Conservation (phyloP, 1,139 yeast genomes). For the Kodamaea fungicola region DNA sequence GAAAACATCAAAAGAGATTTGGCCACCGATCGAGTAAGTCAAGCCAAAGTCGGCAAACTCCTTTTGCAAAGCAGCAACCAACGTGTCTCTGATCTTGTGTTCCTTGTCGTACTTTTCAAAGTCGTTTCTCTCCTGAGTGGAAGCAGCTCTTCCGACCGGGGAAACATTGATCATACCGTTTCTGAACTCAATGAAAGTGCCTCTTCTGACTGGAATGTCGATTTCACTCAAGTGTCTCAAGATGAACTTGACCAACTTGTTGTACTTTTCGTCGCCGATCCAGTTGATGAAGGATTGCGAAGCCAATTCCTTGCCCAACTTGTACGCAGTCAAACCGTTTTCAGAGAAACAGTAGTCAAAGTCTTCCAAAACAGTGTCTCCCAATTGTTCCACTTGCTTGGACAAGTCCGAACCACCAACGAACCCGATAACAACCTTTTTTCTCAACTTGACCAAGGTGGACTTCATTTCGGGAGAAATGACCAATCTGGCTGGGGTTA, state of each 20-base stretch:
- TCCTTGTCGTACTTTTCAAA: conserved; percentile 79
- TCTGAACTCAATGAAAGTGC: conserved; percentile 97
- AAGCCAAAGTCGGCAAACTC: conserved; percentile 79
- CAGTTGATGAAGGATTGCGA: conserved; percentile 91
- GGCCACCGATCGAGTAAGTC: conserved; percentile 98
- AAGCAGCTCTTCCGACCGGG: conserved; percentile 97
- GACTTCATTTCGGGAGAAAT: conserved; percentile 79
- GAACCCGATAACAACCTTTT: conserved; percentile 91
- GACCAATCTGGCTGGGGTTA: conserved; percentile 91
- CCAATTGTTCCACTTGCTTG: conserved; percentile 96
- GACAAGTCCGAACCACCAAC: conserved; percentile 97
- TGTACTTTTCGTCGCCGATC: conserved; percentile 95
- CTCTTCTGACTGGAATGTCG: conserved; percentile 92
- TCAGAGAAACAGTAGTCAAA: conserved; percentile 97
- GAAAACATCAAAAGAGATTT: conserved; percentile 97
- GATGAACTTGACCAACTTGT: conserved; percentile 79
- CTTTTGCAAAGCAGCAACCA: conserved; percentile 80
- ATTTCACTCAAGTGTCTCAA: conserved; percentile 78
- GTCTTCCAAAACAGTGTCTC: conserved; percentile 67
- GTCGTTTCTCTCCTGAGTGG: conserved; percentile 88
- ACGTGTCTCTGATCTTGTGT: conserved; percentile 73
- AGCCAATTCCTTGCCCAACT: conserved; percentile 80
- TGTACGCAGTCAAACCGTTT: conserved; percentile 97
- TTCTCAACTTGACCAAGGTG: conserved; percentile 69
- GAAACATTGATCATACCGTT: conserved; percentile 98